Conservation (phyloP, 139 green algal genomes). For the Spirogloea muscicola region DNA sequence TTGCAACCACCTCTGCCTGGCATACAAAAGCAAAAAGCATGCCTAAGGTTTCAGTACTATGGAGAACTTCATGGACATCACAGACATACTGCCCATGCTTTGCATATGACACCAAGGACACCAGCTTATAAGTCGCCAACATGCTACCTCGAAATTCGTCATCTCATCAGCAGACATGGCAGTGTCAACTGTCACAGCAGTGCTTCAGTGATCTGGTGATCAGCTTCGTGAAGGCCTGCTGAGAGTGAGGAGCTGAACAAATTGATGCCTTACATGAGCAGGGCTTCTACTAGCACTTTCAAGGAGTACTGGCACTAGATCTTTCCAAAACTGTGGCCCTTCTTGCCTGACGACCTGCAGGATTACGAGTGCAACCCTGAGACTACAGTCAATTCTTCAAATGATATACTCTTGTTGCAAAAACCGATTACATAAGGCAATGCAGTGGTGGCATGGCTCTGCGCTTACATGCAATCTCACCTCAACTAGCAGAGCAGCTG, state of each 20-base stretch:
- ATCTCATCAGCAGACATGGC: neutral
- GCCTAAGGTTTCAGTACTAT: neutral
- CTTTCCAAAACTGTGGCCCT: conserved; percentile 18
- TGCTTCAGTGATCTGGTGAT: neutral
- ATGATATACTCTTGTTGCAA: neutral
- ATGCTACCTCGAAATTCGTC: too few species aligned
- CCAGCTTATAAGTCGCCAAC: neutral
- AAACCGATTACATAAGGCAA: neutral
- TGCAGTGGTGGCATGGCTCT: neutral
- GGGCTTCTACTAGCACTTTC: conserved; percentile 1
- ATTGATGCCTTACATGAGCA: conserved; percentile 3
- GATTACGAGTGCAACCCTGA: too few species aligned
- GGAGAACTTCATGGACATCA: neutral
- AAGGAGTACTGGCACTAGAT: conserved; percentile 20
- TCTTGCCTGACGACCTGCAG: conserved; percentile 21
- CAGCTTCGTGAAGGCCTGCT: neutral
- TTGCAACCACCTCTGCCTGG: conserved; percentile 31
- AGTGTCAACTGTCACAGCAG: neutral
- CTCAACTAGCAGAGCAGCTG: neutral
- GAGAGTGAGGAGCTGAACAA: neutral
- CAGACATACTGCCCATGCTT: neutral
- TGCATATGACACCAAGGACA: neutral
- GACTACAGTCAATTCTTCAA: too few species aligned
- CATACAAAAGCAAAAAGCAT: too few species aligned
- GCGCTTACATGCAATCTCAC: neutral